Base-by-base conservation (phyloP, 768 basidiomycete genomes). In the Mrakia blollopis region DNA sequence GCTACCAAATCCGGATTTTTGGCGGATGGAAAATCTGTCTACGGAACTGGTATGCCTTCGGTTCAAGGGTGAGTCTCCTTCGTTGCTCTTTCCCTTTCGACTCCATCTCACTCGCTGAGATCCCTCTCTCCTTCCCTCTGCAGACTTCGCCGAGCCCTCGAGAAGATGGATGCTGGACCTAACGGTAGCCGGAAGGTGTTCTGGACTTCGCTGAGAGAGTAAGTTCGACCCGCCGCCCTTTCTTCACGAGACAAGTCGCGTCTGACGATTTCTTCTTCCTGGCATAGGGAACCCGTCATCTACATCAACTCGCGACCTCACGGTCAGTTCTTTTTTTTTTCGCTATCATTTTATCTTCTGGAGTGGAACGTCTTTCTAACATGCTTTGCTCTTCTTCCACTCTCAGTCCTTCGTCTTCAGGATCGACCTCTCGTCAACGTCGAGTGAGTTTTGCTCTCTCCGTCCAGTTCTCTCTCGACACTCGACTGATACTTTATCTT, bases 141-240 rank as follows among this genome's bases (percentile, higher is more conserved):
- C 23, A 70, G 94, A 10, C 85, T 97, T 77, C 88, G 92, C 73
- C 87, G 89, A 76, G 93, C 94, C 3, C 84, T 98, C 62, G 84
- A 87, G 30, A 87, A 91, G 77, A 91, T 98, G 67, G 87, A 91
- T 79, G 97, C 95, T 5, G 89, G 89, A 11, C 90, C 91, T 21
- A 86, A 88, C n/a, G 94, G 94, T 1, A 81, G 84, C 35, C 91
- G 92, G 76, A 87, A 83, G 79, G 91, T 94, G 21, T 90, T 89
- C 78, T 98, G 97, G 97, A 98, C 94, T n/a, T 95, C 92, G 0
- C 83, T 99, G 76, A 88, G 97, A 81, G 94, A 98, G 92, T 91
- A 71, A 75, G 84, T 78, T 50, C 47, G 16, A 14, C 13, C 2
- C 13, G 47, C 18, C 72, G 70, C 28, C 67, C 71, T 32, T 35